These are phyloP conservation scores for Ceratobasidium papillatum DNA, from an alignment of 1,284 basidiomycete species.

Conservation along the genomic window DNA sequence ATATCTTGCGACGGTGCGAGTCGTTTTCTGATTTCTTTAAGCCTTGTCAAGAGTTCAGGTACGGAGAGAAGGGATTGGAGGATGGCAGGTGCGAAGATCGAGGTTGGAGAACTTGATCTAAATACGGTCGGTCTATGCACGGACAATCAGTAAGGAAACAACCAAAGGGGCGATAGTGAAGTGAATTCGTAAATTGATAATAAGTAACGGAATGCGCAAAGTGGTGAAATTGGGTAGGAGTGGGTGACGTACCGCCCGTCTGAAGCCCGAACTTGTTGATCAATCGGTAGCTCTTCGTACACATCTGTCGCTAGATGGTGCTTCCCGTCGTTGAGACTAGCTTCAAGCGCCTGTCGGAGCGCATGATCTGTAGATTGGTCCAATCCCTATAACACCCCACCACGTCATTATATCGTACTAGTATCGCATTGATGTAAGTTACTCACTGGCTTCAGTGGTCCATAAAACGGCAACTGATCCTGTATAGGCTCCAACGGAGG, in stretches of 20 bases:
- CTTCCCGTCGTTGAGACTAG: slow-evolving; percentile 37
- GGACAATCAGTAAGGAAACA: neutral
- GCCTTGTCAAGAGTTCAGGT: slow-evolving; percentile 26
- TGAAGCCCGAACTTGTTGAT: slow-evolving; percentile 15
- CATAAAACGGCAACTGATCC: slow-evolving; percentile 11
- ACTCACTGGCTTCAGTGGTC: slow-evolving; percentile 24
- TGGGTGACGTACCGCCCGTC: slow-evolving; percentile 29
- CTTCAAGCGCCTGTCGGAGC: slow-evolving; percentile 42
- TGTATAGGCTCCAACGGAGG: slow-evolving; percentile 11
- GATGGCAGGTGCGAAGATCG: slow-evolving; percentile 25
- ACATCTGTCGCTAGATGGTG: slow-evolving; percentile 40
- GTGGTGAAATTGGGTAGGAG: too few relatives aligned
- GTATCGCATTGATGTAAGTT: neutral
- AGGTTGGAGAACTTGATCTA: slow-evolving; percentile 18
- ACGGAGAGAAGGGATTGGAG: slow-evolving; percentile 41
- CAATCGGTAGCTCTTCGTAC: slow-evolving; percentile 35
- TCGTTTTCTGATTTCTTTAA: neutral
- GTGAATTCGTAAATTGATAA: too few relatives aligned
- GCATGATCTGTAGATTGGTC: slow-evolving; percentile 38
- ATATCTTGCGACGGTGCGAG: neutral
- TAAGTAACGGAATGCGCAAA: too few relatives aligned
- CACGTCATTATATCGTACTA: neutral
- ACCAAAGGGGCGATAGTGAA: neutral
- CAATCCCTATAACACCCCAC: slow-evolving; percentile 1
- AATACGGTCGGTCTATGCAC: slow-evolving; percentile 12